Evolutionary conservation across 768 basidiomycete species (phyloP).

Genomic region (Solioccasus polychromus): DNA sequence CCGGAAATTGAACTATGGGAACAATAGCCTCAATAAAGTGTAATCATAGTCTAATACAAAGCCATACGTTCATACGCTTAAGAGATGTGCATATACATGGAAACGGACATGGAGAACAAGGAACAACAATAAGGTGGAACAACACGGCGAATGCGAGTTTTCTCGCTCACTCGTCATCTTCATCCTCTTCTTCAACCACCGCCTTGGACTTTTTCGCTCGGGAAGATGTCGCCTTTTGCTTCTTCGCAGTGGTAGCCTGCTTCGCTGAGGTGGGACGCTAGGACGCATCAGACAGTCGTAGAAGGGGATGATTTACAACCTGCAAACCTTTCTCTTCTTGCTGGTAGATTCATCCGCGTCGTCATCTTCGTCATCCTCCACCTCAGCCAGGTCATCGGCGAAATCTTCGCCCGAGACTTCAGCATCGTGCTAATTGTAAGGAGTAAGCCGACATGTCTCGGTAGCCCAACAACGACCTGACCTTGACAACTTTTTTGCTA

Average conservation of each 20-base stretch:
- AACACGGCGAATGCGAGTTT: neutral
- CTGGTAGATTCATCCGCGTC: conserved; percentile 31
- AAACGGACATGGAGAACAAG: neutral
- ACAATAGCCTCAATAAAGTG: conserved; percentile 1
- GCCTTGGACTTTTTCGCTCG: conserved; percentile 44
- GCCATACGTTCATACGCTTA: no score
- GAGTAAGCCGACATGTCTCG: neutral
- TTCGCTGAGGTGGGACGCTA: conserved; percentile 45
- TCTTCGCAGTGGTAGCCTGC: conserved; percentile 44
- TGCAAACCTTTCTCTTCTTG: conserved; percentile 72
- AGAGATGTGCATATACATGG: conserved; percentile 10
- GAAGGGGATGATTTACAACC: neutral
- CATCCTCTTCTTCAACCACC: conserved; percentile 46
- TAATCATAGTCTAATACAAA: conserved; percentile 6
- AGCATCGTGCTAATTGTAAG: conserved; percentile 26
- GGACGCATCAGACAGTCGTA: conserved; percentile 4
- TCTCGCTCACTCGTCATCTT: conserved; percentile 27
- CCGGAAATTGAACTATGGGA: neutral
- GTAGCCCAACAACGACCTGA: conserved; percentile 10
- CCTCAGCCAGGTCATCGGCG: conserved; percentile 40
- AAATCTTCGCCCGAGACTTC: conserved; percentile 49
- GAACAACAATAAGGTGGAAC: conserved; percentile 8
- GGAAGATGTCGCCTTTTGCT: conserved; percentile 25
- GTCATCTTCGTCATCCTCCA: conserved; percentile 50
- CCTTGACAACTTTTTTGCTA: conserved; percentile 42